A percentile compares a stretch with the other conserved stretches of the same genome.
These are phyloP conservation scores for Prillingera fragicola DNA, from an alignment of 1,284 basidiomycete genomes.

Conservation along the genomic window DNA sequence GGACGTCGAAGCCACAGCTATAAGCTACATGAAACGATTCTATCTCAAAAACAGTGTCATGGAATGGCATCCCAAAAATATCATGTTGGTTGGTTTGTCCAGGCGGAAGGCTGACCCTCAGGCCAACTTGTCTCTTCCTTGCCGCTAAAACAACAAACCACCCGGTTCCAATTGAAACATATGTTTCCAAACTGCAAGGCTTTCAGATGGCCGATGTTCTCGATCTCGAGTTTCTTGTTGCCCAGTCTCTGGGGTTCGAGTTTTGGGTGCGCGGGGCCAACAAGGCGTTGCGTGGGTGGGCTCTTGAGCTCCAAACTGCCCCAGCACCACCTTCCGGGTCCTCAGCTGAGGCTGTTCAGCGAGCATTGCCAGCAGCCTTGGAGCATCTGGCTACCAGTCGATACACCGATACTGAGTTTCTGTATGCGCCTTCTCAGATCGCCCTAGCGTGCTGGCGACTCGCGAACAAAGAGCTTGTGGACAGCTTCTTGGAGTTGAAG, in stretches of 20 bases:
- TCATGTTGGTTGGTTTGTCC: constrained; percentile 65
- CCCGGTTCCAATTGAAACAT: constrained; percentile 76
- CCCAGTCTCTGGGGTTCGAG: constrained; percentile 87
- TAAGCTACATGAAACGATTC: constrained; percentile 90
- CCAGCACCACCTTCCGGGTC: constrained; percentile 8
- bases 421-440: constrained; percentile 89
- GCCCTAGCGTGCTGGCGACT: constrained; percentile 76
- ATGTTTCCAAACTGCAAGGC: constrained; percentile 72
- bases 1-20: constrained; percentile 85
- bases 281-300: constrained; percentile 80
- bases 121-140: constrained; percentile 91
- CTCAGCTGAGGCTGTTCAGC: constrained; percentile 22
- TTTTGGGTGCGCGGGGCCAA: constrained; percentile 89
- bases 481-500: constrained; percentile 58
- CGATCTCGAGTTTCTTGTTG: constrained; percentile 89
- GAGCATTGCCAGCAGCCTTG: constrained; percentile 25
- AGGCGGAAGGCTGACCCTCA: constrained; percentile 40
- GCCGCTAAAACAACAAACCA: constrained; percentile 96
- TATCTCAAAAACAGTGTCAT: constrained; percentile 97
- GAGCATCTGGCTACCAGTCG: constrained; percentile 63
- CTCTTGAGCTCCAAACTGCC: constrained; percentile 69
- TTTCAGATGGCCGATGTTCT: constrained; percentile 75
- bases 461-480: constrained; percentile 58
- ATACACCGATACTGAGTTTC: constrained; percentile 83
- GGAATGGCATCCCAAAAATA: constrained; percentile 98